Base-by-base conservation (phyloP, 2,329 filamentous ascomycete species). In the Eutypella sp. region DNA sequence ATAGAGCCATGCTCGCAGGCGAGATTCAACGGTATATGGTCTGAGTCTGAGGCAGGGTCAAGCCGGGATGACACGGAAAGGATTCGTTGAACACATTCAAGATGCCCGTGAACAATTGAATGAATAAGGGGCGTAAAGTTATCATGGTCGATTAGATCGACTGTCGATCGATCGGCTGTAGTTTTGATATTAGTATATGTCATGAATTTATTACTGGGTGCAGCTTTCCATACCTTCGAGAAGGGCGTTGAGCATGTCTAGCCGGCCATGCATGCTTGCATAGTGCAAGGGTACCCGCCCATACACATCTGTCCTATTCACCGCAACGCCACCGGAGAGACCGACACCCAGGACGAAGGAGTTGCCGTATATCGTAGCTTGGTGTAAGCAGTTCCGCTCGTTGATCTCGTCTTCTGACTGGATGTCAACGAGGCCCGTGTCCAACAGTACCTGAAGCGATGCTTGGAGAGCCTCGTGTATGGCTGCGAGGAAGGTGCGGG, bases 121-220 rank as follows among this genome's bases (percentile, higher is more conserved):
- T 97, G 93, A 47, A 99, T 93, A 39, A 99, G 72, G 1, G 93
- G 91, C 0, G 92, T 97, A 65, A 96, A 99, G 67, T 96, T 96
- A 69, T 99, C 92, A 61, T 97, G 88, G 60, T 99, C 93, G 61
- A 91, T 91, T 34, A 86, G 74, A 62, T 97, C 84, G 49, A 97
- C 86, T 0, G 89, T 96, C 18, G 81, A 74, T 4, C 82, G 79
- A 40, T 86, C 83, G 19, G 80, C 80, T 82, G 46, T n/a, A 37
- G n/a, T 45, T 25, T 16, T 9, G 31, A 40, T 31, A 38, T 52
- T 41, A 52, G 47, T 27, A 48, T 33, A 39, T 5, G 25, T 38
- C n/a, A n/a, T n/a, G n/a, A n/a, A 13, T 27, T n/a, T 24, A 9
- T 40, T 29, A 16, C 13, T 36, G 10, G 1, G 24, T 29, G 23